Evolutionary conservation across 2,329 filamentous ascomycete species (phyloP), one percentile per base, ranked within the genome.

Genomic region (Plectosphaerella sp.): DNA sequence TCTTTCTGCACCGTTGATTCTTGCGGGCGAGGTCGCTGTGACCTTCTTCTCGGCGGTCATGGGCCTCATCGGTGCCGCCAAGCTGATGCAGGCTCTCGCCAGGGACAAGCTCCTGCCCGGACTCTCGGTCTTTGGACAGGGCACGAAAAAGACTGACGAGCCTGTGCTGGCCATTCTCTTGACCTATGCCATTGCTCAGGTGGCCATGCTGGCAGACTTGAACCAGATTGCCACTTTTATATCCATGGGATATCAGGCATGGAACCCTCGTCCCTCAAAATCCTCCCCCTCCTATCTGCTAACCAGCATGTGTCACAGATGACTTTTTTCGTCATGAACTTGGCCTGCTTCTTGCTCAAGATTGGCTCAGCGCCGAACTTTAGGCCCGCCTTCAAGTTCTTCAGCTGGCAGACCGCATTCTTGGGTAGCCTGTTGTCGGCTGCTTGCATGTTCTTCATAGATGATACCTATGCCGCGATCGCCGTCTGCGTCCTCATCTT

Each of bases 211-310:
- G 48, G 87, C 88, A 45, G 84, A 95, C 62, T 81, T 96, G 58
- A 94, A 96, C 65, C 87, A 90, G 63, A 95, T 96, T 60, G 91
- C 91, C 6, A 93, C 89, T 0, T 84, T 95, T 52, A 90, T 95
- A 45, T 93, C 91, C 2, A 95, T 95, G 88, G 88, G 89, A 15
- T 95, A 94, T 64, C 82, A 94, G 62, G 80, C 80, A 64, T n/a
- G n/a, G 12, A 5, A 7, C 3, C 14, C 16, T 24, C 45, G 8
- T 15, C n/a, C n/a, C n/a, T 11, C 22, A 16, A 5, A 16, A 14
- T 39, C 12, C 6, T 14, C 6, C n/a, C 37, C 10, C 37, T 14
- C 37, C 16, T 14, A 16, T 3, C 37, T 7, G 37, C 14, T 18
- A 39, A 15, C 16, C 6, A 8, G 15, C 9, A 15, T 37, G 11